Conservation (phyloP, 257 asterid genomes). For the Capsicum pubescens region DNA sequence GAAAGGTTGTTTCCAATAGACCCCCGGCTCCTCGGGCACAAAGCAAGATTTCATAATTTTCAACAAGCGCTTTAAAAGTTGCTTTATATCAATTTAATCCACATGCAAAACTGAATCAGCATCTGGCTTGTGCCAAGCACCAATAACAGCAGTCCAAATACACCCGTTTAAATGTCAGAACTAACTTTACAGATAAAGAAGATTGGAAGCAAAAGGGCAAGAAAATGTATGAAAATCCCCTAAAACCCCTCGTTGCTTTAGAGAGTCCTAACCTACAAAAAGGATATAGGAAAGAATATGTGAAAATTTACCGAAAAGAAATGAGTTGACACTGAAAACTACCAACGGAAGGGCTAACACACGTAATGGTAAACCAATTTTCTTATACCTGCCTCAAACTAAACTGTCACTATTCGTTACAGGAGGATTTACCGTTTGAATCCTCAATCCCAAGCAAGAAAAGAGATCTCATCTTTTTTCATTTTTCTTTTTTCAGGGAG, state of each 20-base stretch:
- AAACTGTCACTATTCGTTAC: conserved; percentile 52
- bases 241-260: conserved; percentile 39
- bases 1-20: too few relatives aligned
- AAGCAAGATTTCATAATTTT: not conserved
- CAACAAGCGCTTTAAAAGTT: conserved; percentile 10
- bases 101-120: conserved; percentile 21
- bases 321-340: conserved; percentile 24
- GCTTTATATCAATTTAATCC: not conserved
- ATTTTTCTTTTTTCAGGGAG: conserved; percentile 29
- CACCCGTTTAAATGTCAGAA: conserved; percentile 41
- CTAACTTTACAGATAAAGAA: conserved; percentile 54
- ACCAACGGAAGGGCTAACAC: conserved; percentile 1
- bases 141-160: conserved; percentile 51
- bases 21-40: too few relatives aligned
- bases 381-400: conserved; percentile 48
- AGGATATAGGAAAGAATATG: conserved; percentile 35
- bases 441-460: conserved; percentile 39
- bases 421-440: conserved; percentile 50
- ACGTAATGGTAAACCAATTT: conserved; percentile 41
- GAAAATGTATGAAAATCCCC: conserved; percentile 41
- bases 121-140: conserved; percentile 49
- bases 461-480: conserved; percentile 40
- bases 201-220: conserved; percentile 27
- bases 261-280: conserved; percentile 37
- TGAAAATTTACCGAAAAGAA: conserved; percentile 27